Evolutionary conservation across 345 rosid genomes (phyloP).

Genomic region (Eucalyptus pumila): DNA sequence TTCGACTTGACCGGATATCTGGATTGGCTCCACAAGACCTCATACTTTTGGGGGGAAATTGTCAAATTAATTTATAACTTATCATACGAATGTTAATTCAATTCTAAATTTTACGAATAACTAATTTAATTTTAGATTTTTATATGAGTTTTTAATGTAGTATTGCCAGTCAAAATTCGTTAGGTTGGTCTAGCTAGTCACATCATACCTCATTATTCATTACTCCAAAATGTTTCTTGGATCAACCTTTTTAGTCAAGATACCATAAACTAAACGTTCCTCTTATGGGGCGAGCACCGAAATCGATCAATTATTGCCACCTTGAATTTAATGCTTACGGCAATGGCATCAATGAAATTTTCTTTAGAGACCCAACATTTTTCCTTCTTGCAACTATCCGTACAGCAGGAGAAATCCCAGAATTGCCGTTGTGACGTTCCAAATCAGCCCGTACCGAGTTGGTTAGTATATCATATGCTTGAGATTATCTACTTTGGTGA

Average conservation of each 20-base stretch:
- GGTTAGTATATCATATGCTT: background rate
- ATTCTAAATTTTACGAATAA: rapidly evolving
- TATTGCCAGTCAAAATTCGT: rapidly evolving
- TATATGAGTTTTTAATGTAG: background rate
- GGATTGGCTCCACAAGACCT: background rate
- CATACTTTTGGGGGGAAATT: background rate
- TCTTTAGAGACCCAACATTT: background rate
- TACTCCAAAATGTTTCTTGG: background rate
- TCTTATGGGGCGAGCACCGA: background rate
- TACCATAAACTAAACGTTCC: background rate
- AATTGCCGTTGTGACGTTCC: background rate
- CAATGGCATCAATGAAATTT: background rate
- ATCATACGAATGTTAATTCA: rapidly evolving
- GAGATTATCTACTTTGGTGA: background rate
- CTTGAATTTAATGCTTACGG: background rate
- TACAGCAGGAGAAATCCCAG: background rate
- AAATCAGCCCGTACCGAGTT: background rate
- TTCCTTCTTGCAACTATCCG: background rate
- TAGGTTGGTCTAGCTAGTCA: background rate
- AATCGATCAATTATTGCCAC: background rate
- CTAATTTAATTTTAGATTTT: background rate
- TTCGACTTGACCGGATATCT: background rate
- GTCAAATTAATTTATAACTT: rapidly evolving
- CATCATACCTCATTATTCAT: background rate
- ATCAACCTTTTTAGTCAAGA: background rate